phyloP scores from a whole-genome alignment of 352 stramenopile genomes.

The Pythium pectinolyticum region DNA sequence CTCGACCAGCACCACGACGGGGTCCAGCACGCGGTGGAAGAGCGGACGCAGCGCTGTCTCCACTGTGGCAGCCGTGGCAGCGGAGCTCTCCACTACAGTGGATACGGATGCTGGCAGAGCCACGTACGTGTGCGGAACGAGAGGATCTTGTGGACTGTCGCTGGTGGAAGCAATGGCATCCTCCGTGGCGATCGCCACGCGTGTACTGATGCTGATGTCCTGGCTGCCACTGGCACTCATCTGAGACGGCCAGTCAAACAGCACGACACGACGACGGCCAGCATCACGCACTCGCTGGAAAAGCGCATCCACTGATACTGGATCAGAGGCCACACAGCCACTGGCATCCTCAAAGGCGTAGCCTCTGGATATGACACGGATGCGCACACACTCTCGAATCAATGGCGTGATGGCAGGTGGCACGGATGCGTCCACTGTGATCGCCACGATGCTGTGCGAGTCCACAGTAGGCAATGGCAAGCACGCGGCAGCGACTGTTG shows the following conservation, averaged over 20 bases:
- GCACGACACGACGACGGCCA: constrained; percentile 20
- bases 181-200: constrained; percentile 7
- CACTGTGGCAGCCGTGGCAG: no score
- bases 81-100: no score
- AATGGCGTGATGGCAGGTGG: background rate
- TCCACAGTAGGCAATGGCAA: background rate
- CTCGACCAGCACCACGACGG: constrained; percentile 32
- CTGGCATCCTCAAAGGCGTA: constrained; percentile 41
- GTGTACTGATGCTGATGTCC: background rate
- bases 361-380: background rate
- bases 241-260: constrained; percentile 17
- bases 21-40: constrained; percentile 38
- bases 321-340: no score
- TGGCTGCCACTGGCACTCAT: background rate
- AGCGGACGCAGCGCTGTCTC: constrained; percentile 16
- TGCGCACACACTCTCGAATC: background rate
- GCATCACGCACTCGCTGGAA: background rate
- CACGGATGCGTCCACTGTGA: constrained; percentile 19
- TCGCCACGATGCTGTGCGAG: constrained; percentile 1
- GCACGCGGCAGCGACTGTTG: background rate
- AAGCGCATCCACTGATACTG: background rate
- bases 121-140: constrained; percentile 3
- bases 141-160: background rate
- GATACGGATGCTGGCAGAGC: background rate
- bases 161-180: no score